Evolutionary conservation across 176 grass and related monocot genomes (phyloP).

Genomic region (Juncus inflexus): DNA sequence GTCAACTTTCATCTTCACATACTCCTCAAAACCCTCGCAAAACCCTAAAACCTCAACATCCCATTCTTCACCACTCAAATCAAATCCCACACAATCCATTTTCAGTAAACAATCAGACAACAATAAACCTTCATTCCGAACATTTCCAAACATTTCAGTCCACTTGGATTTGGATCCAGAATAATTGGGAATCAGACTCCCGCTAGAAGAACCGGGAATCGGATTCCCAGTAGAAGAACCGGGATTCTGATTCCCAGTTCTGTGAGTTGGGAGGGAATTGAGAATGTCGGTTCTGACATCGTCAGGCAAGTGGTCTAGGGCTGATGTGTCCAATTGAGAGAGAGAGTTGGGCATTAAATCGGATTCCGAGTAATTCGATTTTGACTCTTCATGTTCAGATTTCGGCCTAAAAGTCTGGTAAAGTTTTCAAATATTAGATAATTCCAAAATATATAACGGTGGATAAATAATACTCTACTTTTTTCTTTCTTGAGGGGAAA

Average conservation of each 20-base stretch:
- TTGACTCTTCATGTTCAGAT: conserved; percentile 31
- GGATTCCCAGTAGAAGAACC: conserved; percentile 18
- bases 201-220: conserved; percentile 19
- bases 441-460: too few relatives aligned
- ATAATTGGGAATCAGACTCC: conserved; percentile 1
- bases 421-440: too few relatives aligned
- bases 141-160: conserved; percentile 44
- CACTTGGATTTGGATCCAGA: conserved; percentile 44
- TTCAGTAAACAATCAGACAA: conserved; percentile 59
- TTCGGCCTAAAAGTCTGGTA: conserved; percentile 21
- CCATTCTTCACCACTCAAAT: conserved; percentile 47
- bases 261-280: conserved; percentile 50
- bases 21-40: conserved; percentile 45
- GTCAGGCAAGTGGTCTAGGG: conserved; percentile 67
- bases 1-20: conserved; percentile 68
- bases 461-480: too few relatives aligned
- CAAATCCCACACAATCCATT: conserved; percentile 36
- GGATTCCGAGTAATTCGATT: conserved; percentile 33
- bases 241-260: conserved; percentile 35
- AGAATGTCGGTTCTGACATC: conserved; percentile 62
- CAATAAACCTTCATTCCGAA: conserved; percentile 42
- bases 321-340: conserved; percentile 59
- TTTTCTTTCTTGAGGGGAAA: too few relatives aligned
- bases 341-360: conserved; percentile 72
- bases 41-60: conserved; percentile 33